Conservation (phyloP, 2,329 filamentous ascomycete species). For the Pyrenochaeta sp. region DNA sequence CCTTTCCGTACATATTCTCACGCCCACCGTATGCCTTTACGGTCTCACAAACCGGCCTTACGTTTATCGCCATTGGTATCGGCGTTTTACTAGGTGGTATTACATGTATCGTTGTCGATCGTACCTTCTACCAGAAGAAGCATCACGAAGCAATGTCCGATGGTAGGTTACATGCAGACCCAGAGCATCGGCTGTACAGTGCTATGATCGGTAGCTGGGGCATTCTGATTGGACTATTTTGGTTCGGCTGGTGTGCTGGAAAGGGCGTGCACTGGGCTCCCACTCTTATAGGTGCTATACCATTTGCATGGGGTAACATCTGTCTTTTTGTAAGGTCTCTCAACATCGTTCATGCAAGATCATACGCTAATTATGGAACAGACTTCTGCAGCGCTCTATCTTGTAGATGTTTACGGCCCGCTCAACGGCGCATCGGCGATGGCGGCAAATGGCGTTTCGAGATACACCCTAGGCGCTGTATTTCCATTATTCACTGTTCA, state of each 20-base stretch:
- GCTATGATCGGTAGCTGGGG: constrained; percentile 67
- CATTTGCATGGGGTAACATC: constrained; percentile 69
- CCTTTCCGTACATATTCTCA: constrained; percentile 46
- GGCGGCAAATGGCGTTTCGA: constrained; percentile 50
- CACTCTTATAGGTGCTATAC: constrained; percentile 60
- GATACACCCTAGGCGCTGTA: constrained; percentile 47
- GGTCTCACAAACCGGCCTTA: constrained; percentile 39
- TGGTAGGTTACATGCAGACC: constrained; percentile 50
- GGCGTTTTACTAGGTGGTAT: constrained; percentile 38
- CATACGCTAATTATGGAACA: background rate
- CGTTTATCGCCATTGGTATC: constrained; percentile 45
- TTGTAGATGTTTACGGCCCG: constrained; percentile 44
- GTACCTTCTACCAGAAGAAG: constrained; percentile 45
- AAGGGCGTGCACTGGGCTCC: constrained; percentile 57
- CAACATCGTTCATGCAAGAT: background rate
- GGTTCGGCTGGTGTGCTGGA: constrained; percentile 67
- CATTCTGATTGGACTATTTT: constrained; percentile 64
- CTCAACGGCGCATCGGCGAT: constrained; percentile 47
- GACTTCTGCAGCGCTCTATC: constrained; percentile 40
- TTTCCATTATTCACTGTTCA: constrained; percentile 51
- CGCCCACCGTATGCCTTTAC: constrained; percentile 41
- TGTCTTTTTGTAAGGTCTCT: constrained; percentile 63
- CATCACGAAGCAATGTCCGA: constrained; percentile 35
- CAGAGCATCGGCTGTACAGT: constrained; percentile 66
- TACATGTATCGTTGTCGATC: constrained; percentile 48